A percentile compares a stretch with the other conserved stretches of the same genome.
Conservation (phyloP, 108 stramenopile genomes). For the Fragilariopsis cylindrus region DNA sequence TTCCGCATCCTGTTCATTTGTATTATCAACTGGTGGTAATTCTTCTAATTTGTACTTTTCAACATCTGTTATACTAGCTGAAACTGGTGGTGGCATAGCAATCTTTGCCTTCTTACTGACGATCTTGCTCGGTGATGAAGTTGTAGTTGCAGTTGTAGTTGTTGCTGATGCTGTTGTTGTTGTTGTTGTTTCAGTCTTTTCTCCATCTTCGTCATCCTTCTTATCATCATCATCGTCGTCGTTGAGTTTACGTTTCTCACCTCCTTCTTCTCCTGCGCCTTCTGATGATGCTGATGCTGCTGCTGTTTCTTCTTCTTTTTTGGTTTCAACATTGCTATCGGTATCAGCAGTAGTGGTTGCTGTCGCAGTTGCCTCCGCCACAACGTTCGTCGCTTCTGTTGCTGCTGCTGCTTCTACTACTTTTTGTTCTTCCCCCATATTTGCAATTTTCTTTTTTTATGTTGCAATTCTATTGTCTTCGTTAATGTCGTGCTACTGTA, state of each 20-base stretch:
- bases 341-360: background rate
- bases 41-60: slow-evolving; percentile 23
- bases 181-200: background rate
- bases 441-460: no score
- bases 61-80: slow-evolving; percentile 9
- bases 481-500: no score
- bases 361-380: background rate
- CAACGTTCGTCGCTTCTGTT: no score
- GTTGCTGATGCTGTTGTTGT: background rate
- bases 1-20: slow-evolving; percentile 3
- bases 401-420: no score
- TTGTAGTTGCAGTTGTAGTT: background rate
- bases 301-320: background rate
- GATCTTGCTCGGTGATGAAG: background rate
- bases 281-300: background rate
- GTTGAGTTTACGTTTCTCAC: background rate
- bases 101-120: slow-evolving; percentile 20
- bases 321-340: background rate
- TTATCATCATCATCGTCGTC: background rate
- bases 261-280: background rate
- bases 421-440: no score
- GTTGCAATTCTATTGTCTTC: no score
- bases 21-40: slow-evolving; percentile 10
- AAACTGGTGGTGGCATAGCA: slow-evolving; percentile 18
- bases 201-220: background rate